Evolutionary conservation across 2,329 filamentous ascomycete genomes (phyloP), one percentile per base, ranked within the genome.

Genomic region (Diaporthe nobilis): DNA sequence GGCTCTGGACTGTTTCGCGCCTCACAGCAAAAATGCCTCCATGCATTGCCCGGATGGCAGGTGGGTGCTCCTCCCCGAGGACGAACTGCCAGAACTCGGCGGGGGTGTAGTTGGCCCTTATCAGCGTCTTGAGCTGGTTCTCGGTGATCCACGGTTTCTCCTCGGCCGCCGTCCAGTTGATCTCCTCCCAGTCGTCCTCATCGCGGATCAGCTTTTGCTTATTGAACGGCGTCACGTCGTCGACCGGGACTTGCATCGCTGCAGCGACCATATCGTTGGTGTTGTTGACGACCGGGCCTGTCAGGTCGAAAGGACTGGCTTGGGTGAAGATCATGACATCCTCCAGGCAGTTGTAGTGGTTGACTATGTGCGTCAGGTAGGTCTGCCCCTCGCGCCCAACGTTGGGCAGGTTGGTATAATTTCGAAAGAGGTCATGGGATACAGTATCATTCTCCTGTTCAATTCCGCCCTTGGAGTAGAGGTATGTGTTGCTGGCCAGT

Each of bases 181-280:
- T 74, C 17, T 44, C 49, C 7, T 37, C 63, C 77, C 74, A 77
- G 65, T 78, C 77, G 22, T 68, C 77, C 3, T 75, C 58, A n/a
- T 77, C 75, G 3, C 75, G 77, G 3, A 70, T 74, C n/a, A 78
- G 17, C 0, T 31, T 57, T 22, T 47, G 37, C n/a, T 22, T 42
- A 53, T 78, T 78, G 37, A 78, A 77, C n/a, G 77, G 77, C 72
- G 77, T 77, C 22, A 78, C 75, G 42, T 75, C 76, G 49, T 75
- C 72, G 20, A 15, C 34, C 1, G 6, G 31, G 7, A 77, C 71
- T 8, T 34, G 31, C 55, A 75, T 31, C 28, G 76, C 76, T 15
- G 37, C 63, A 9, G 65, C 42, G 12, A 74, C 57, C 76, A 78
- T 78, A 51, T 78, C 47, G 17, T 75, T 47, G 12, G 65, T 58